Evolutionary conservation across 495 filamentous ascomycete genomes (phyloP).

Genomic region (Stereocaulon alpinum): DNA sequence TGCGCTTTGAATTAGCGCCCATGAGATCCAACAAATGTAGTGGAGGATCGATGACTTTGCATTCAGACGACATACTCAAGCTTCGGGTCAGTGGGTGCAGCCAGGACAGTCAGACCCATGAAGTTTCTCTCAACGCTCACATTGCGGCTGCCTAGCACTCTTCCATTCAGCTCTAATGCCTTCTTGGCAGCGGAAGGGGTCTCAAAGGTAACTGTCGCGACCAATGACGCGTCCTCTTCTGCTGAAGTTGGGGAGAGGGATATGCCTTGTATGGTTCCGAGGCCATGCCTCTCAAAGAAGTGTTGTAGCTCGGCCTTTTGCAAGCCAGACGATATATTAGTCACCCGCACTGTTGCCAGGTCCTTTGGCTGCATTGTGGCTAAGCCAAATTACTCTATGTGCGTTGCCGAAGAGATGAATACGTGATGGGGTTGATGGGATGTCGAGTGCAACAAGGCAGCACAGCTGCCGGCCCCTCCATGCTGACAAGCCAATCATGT

Average conservation of each 20-base stretch:
- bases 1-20: background rate
- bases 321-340: background rate
- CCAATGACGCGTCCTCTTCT: background rate
- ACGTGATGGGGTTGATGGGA: no score
- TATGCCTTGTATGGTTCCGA: background rate
- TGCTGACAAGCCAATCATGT: no score
- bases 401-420: no score
- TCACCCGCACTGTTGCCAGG: background rate
- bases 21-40: background rate
- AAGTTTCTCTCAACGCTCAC: constrained; percentile 6
- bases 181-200: background rate
- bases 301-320: background rate
- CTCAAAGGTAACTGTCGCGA: constrained; percentile 7
- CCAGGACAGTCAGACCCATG: constrained; percentile 1
- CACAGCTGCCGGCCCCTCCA: no score
- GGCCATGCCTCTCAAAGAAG: background rate
- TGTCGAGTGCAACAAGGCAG: no score
- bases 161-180: constrained; percentile 1
- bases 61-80: background rate
- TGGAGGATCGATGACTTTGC: background rate
- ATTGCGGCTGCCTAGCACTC: background rate
- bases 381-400: background rate
- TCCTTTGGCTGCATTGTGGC: constrained; percentile 8
- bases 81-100: background rate
- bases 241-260: background rate